Evolutionary conservation across 2,329 filamentous ascomycete genomes (phyloP).

Genomic region (Exophiala spinifera): DNA sequence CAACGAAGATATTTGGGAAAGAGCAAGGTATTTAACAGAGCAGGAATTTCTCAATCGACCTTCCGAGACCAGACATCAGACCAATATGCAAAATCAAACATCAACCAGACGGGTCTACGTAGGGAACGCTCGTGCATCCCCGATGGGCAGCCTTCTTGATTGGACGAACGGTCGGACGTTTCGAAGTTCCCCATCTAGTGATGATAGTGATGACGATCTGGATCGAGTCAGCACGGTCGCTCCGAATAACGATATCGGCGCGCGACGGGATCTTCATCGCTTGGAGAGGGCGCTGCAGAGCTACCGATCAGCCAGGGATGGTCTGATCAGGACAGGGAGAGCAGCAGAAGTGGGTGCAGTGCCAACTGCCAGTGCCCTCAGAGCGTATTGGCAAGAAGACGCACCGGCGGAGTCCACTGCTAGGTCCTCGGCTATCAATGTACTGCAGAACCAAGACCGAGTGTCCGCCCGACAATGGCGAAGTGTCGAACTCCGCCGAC

Average conservation of each 20-base stretch:
- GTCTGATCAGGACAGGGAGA: slow-evolving; percentile 8
- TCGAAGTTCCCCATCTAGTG: slow-evolving; percentile 1
- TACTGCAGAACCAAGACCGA: slow-evolving; percentile 1
- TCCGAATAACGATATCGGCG: slow-evolving; percentile 2
- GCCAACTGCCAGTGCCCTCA: slow-evolving; percentile 18
- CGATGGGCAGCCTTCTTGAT: too few species aligned
- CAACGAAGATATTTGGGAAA: neutral
- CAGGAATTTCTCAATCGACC: slow-evolving; percentile 6
- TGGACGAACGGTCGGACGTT: neutral
- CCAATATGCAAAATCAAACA: slow-evolving; percentile 11
- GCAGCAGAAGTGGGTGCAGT: slow-evolving; percentile 17
- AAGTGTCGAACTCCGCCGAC: slow-evolving; percentile 5
- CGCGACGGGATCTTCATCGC: slow-evolving; percentile 11
- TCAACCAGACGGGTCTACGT: neutral
- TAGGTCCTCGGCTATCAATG: neutral
- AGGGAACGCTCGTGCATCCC: too few species aligned
- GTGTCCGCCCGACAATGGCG: slow-evolving; percentile 4
- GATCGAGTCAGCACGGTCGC: slow-evolving; percentile 12
- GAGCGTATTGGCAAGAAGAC: slow-evolving; percentile 20
- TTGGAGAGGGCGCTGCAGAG: slow-evolving; percentile 20
- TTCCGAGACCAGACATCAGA: slow-evolving; percentile 1
- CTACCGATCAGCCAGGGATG: slow-evolving; percentile 18
- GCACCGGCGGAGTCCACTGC: neutral
- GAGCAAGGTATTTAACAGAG: slow-evolving; percentile 2
- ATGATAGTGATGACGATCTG: slow-evolving; percentile 21